Conservation (phyloP, 2,329 filamentous ascomycete species). For the Herpomyces periplanetae region DNA sequence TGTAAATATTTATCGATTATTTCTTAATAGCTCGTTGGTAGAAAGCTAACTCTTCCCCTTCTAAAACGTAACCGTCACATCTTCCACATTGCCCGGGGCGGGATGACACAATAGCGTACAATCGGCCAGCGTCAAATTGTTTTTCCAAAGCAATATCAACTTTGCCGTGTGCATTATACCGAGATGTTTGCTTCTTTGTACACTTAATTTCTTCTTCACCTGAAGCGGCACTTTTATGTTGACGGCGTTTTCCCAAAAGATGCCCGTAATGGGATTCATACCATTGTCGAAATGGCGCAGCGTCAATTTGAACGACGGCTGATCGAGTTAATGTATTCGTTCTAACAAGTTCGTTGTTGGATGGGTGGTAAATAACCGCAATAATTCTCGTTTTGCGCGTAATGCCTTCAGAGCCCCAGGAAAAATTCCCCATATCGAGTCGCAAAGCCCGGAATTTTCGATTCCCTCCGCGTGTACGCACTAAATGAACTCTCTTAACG, state of each 20-base stretch:
- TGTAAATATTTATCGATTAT: too few relatives aligned
- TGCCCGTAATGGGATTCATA: constrained; percentile 98
- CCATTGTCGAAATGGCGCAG: constrained; percentile 96
- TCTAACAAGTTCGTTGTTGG: constrained; percentile 99
- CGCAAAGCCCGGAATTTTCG: constrained; percentile 97
- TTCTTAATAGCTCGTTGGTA: constrained; percentile 99
- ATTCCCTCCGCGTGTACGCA: constrained; percentile 92
- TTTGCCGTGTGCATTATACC: constrained; percentile 52
- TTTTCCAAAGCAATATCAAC: constrained; percentile 68
- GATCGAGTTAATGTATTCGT: constrained; percentile 99
- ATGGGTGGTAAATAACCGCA: constrained; percentile 89
- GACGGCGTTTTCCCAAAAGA: constrained; percentile 51
- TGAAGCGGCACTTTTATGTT: constrained; percentile 25
- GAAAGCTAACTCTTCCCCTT: constrained; percentile 98
- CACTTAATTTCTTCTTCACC: constrained; percentile 50
- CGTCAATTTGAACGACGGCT: constrained; percentile 93
- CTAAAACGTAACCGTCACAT: constrained; percentile 82
- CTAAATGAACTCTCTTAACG: constrained; percentile 72
- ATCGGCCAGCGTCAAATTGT: constrained; percentile 96
- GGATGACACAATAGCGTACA: constrained; percentile 69
- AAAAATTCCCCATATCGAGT: constrained; percentile 96
- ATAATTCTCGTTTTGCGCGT: constrained; percentile 98
- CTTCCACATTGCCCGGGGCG: constrained; percentile 88
- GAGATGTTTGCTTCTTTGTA: constrained; percentile 81
- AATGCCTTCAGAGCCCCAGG: constrained; percentile 88